A percentile compares a stretch with the other conserved stretches of the same genome.
Conservation (phyloP, 305 asterid genomes). For the Fraxinus sp. region DNA sequence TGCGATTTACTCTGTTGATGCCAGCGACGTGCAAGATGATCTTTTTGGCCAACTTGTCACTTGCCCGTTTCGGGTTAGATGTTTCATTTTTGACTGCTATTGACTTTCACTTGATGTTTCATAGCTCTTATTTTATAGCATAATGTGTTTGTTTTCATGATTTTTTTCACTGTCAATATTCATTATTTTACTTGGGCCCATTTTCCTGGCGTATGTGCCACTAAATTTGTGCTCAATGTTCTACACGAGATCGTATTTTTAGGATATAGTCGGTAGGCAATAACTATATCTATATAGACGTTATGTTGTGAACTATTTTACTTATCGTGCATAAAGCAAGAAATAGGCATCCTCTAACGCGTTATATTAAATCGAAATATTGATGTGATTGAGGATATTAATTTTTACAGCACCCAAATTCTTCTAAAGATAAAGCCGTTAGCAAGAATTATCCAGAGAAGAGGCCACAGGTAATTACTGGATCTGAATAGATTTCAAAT, state of each 20-base stretch:
- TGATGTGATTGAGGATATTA: neutral
- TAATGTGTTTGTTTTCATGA: neutral
- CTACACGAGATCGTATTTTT: neutral
- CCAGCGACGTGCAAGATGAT: constrained; percentile 60
- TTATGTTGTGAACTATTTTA: neutral
- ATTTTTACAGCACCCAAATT: constrained; percentile 71
- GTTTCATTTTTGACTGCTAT: neutral
- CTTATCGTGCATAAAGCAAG: neutral
- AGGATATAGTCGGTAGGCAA: neutral
- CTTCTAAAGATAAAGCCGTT: constrained; percentile 60
- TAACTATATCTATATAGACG: neutral
- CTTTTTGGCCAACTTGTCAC: constrained; percentile 74
- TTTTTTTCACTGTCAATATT: neutral
- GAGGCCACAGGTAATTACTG: constrained; percentile 58
- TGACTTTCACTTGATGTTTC: neutral
- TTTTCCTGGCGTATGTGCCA: neutral
- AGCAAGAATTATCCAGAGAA: constrained; percentile 53
- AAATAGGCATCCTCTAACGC: neutral
- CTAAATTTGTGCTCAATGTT: neutral
- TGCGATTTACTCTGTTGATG: constrained; percentile 62
- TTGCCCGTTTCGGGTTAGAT: constrained; percentile 85
- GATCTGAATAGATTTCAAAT: constrained; percentile 4
- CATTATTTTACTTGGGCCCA: neutral
- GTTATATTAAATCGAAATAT: neutral
- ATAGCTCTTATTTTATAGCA: neutral